Base-by-base conservation (phyloP, 2,329 filamentous ascomycete species). In the Colletotrichum australisinense region DNA sequence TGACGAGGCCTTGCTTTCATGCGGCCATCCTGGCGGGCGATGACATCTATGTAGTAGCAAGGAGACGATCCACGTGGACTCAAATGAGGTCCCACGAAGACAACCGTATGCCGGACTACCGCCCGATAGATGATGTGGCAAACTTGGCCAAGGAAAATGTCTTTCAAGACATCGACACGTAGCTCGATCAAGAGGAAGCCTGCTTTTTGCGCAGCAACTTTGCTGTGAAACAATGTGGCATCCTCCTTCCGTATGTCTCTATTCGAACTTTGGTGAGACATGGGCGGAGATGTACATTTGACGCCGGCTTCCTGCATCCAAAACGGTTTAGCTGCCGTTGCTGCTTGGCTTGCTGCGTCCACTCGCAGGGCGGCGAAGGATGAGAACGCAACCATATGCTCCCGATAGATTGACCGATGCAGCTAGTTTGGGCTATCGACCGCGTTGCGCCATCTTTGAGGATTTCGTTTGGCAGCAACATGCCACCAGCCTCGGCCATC, bases 101-200 rank as follows among this genome's bases (percentile, higher is more conserved):
- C 56, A 52, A 35, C 35, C 30, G 24, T 26, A 49, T 60, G 67
- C 38, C 32, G 14, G 24, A n/a, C 56, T 60, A 60, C 38, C 32
- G 14, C 62, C 26, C 30, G 35, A 32, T 28, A 71, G 67, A 52
- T 66, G 67, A 73, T 65, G 71, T 73, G 67, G 71, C 67, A 70
- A 58, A 66, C 42, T 56, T 8, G 28, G 67, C 67, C 71, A 73
- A 71, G 71, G n/a, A 22, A 24, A 7, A 30, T 30, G 11, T 66
- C 38, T 26, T 46, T 65, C 60, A 42, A 57, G 49, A 19, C 22
- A 22, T n/a, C 46, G 55, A 71, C 71, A 71, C 56, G 67, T 73
- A 66, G 56, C 60, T 63, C 26, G 35, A 9, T 52, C 28, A 22
- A 57, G 42, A 57, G 49, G 55, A 24, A 32, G 22, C 14, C 4